Evolutionary conservation across 2,329 filamentous ascomycete genomes (phyloP).

Genomic region (Fusarium sp.): DNA sequence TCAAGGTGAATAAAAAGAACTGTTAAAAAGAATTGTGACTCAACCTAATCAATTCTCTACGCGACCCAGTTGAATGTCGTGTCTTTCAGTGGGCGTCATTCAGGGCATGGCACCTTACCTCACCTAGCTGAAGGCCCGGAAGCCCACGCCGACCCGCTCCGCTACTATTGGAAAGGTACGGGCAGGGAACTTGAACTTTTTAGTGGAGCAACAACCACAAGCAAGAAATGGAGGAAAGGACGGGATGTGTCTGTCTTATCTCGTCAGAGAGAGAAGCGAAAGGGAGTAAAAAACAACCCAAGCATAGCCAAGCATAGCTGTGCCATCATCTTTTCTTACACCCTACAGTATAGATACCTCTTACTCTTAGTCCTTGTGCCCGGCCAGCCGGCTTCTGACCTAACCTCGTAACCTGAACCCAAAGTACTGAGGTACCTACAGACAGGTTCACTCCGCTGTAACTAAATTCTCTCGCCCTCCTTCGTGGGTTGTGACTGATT

Average conservation of each 20-base stretch:
- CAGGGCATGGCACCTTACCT: slow-evolving; percentile 21
- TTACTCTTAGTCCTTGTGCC: slow-evolving; percentile 23
- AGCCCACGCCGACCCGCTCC: slow-evolving; percentile 37
- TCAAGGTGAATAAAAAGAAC: neutral
- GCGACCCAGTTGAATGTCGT: neutral
- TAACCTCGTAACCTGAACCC: neutral
- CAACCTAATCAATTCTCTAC: slow-evolving; percentile 11
- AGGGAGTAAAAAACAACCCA: slow-evolving; percentile 20
- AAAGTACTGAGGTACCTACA: neutral
- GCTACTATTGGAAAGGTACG: slow-evolving; percentile 25
- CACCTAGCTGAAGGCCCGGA: slow-evolving; percentile 28
- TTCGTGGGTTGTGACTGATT: slow-evolving; percentile 36
- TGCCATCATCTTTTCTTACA: slow-evolving; percentile 22
- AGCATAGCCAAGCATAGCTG: slow-evolving; percentile 1
- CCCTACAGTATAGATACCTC: slow-evolving; percentile 10
- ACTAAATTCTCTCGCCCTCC: slow-evolving; percentile 38
- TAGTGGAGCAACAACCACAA: slow-evolving; percentile 30
- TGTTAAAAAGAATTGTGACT: neutral
- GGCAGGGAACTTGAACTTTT: slow-evolving; percentile 37
- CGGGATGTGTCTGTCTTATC: slow-evolving; percentile 28
- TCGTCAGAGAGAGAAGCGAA: slow-evolving; percentile 1
- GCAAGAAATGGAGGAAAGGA: slow-evolving; percentile 30
- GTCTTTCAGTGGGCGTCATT: slow-evolving; percentile 38
- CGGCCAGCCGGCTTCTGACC: slow-evolving; percentile 23
- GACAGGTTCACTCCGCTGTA: neutral